Evolutionary conservation across 805 yeast genomes (phyloP), one percentile per base, ranked within the genome.

Genomic region (Kodamaea restingae): DNA sequence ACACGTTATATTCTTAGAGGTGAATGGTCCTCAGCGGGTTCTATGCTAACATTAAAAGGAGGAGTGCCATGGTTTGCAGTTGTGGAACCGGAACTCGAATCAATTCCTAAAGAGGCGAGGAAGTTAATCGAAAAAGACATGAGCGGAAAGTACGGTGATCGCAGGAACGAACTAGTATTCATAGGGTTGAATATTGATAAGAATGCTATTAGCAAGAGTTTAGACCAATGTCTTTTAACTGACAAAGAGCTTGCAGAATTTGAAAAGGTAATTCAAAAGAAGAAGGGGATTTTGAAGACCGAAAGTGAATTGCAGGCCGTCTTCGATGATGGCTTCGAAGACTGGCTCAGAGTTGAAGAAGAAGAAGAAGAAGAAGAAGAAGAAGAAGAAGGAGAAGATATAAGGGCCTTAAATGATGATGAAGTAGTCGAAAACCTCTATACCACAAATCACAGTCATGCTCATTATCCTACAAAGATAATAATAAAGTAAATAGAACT

Each of bases 1-100:
- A 55, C 71, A 1, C 53, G 73, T 39, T 49, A 55, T 38, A 57
- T 67, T n/a, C 51, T 61, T 32, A 49, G 68, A 40, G 73, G 73
- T 14, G 72, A 68, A 48, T 67, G 72, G 73, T 60, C 68, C 2
- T 64, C 68, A 32, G 73, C 73, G 0, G 72, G 73, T 3, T 50
- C 62, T 2, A 66, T 67, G 70, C 44, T 67, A 25, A 65, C 71
- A 2, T 41, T 67, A 27, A 57, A 54, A 32, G 71, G 70, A 12
- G 72, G 73, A 3, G 62, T 63, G 28, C 71, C 71, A 3, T 68
- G 73, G 73, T 68, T 67, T 47, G 59, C 52, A 3, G 61, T 63
- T 9, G 48, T 61, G 10, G 64, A 62, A 2, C 49, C 55, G 4
- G 62, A 61, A 6, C 52, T 51, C 18, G 35, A 27, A 4, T 15